Evolutionary conservation across 2,329 filamentous ascomycete genomes (phyloP), one percentile per base, ranked within the genome.

Genomic region (Ophiocordyceps robertsii): DNA sequence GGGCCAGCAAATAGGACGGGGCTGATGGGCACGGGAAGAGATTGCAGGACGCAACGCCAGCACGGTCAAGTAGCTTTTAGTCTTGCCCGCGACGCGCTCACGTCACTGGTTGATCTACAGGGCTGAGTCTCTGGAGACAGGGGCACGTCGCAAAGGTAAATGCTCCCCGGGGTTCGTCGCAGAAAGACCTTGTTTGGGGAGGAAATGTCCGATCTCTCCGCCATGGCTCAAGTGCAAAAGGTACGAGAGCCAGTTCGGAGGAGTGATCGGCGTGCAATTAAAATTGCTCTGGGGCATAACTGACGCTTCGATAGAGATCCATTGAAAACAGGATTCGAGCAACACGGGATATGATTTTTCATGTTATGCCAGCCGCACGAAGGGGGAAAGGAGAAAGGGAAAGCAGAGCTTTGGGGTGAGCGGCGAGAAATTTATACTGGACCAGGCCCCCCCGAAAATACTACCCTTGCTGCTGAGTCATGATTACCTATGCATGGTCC

Each of bases 331-430:
- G 68, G 69, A 80, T 70, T 71, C 75, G 80, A 83, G 82, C 82
- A 88, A 88, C 81, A 84, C 78, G 82, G 82, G 77, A 74, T 75
- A 75, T 60, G 68, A 27, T 4, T 65, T 69, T 72, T 66, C 60
- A 65, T 66, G 74, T 80, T 72, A 77, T 80, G 77, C 78, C 79
- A 69, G 82, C 83, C 82, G 82, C 83, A 88, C 81, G 70, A 85
- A 73, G 77, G 74, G 72, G 67, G 67, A 70, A 75, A 76, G 66
- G 58, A 63, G 56, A 65, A 65, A 67, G 62, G 63, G 58, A 62
- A 54, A 57, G 56, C 55, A 56, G 56, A 48, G 40, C 0, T 35
- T 50, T 57, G 51, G n/a, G 17, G 21, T 37, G 29, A 39, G 43
- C 40, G 27, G 46, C 38, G 48, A 49, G 47, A 51, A 47, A 59